phyloP scores from a whole-genome alignment of 2,329 filamentous ascomycete species.

The Pseudogymnoascus sp. region DNA sequence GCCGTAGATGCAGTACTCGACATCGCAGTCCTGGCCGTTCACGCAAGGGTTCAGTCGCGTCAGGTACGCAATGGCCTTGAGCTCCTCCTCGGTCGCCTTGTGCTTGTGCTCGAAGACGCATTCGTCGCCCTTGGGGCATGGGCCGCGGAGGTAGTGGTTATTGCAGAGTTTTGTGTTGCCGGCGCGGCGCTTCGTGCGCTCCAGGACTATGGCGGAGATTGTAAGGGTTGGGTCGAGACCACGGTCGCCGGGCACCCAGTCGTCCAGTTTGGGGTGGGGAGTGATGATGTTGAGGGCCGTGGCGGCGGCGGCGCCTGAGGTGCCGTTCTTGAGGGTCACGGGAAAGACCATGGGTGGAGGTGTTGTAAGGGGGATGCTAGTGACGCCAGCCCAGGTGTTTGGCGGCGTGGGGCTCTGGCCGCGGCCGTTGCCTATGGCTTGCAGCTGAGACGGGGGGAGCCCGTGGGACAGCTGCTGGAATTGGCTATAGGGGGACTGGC shows the following conservation, averaged over 20 bases:
- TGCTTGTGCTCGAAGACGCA: slow-evolving; percentile 54
- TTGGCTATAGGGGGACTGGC: slow-evolving; percentile 20
- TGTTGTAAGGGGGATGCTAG: slow-evolving; percentile 21
- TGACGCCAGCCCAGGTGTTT: slow-evolving; percentile 27
- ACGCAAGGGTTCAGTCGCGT: slow-evolving; percentile 52
- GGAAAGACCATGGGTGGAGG: slow-evolving; percentile 15
- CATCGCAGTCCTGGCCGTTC: slow-evolving; percentile 50
- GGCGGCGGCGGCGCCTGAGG: slow-evolving; percentile 9
- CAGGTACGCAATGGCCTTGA: slow-evolving; percentile 48
- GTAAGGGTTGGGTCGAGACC: slow-evolving; percentile 48
- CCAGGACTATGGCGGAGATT: slow-evolving; percentile 40
- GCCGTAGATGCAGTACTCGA: slow-evolving; percentile 54
- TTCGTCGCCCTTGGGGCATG: slow-evolving; percentile 46
- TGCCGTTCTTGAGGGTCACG: slow-evolving; percentile 16
- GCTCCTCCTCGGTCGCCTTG: slow-evolving; percentile 45
- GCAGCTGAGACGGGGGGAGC: background rate
- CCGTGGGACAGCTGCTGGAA: slow-evolving; percentile 9
- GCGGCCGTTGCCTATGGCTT: slow-evolving; percentile 9
- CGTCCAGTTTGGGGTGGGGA: slow-evolving; percentile 10
- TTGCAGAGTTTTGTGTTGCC: slow-evolving; percentile 54
- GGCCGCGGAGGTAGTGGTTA: slow-evolving; percentile 52
- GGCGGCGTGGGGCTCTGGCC: slow-evolving; percentile 14
- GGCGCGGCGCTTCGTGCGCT: slow-evolving; percentile 49
- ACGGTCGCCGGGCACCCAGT: slow-evolving; percentile 49
- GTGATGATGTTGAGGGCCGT: slow-evolving; percentile 8